A percentile compares a stretch with the other conserved stretches of the same genome.
Conservation (phyloP, 306 rosid species). For the Fragaria iinumae region DNA sequence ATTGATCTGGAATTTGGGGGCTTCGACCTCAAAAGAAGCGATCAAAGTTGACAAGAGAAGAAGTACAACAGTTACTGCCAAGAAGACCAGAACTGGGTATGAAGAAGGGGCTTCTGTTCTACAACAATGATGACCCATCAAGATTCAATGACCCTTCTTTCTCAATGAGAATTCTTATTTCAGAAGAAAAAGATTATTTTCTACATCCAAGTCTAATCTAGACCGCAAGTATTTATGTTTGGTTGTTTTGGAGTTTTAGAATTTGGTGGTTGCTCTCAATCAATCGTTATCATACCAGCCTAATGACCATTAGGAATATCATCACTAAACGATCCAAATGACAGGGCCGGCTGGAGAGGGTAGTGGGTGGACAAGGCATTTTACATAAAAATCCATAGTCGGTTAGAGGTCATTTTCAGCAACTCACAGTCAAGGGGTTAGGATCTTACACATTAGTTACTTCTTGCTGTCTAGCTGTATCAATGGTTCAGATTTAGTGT, state of each 20-base stretch:
- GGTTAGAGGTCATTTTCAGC: background rate
- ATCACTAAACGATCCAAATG: background rate
- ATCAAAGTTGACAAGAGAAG: conserved; percentile 26
- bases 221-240: conserved; percentile 30
- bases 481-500: background rate
- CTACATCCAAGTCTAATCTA: conserved; percentile 16
- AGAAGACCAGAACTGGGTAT: conserved; percentile 45
- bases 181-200: background rate
- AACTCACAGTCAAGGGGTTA: background rate
- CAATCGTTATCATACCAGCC: conserved; percentile 12
- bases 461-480: background rate
- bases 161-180: background rate
- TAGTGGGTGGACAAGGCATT: background rate
- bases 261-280: conserved; percentile 17
- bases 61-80: conserved; percentile 44
- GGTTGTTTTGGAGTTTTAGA: background rate
- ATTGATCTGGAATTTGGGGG: conserved; percentile 35
- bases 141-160: conserved; percentile 11
- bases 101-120: conserved; percentile 34
- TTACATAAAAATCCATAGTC: background rate
- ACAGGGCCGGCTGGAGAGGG: background rate
- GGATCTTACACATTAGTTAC: background rate
- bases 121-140: conserved; percentile 48
- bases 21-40: conserved; percentile 15
- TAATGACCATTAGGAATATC: background rate